Percentiles rank a stretch among this genome's conserved stretches.
These are phyloP conservation scores for Dactylellina leptospora DNA, from an alignment of 2,329 filamentous ascomycete genomes.

Conservation along the genomic window DNA sequence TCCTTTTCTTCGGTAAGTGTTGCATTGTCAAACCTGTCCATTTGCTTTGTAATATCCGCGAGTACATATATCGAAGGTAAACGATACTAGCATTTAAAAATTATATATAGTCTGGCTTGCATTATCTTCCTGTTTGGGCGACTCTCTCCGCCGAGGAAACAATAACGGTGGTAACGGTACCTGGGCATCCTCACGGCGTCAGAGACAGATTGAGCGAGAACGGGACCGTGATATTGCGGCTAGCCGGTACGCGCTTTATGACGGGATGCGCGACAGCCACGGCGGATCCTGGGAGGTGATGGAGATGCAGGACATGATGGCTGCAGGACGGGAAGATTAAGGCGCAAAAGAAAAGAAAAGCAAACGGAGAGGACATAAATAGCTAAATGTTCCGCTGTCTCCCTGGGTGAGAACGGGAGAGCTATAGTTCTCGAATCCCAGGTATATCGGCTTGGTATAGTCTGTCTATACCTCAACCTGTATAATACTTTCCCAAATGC, in stretches of 20 bases:
- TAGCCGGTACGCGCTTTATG: constrained; percentile 57
- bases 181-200: constrained; percentile 54
- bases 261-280: constrained; percentile 58
- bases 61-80: no score
- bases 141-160: constrained; percentile 57
- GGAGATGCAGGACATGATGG: constrained; percentile 56
- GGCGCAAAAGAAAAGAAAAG: not conserved
- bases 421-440: no score
- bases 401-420: no score
- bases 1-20: constrained; percentile 57
- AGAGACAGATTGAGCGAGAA: constrained; percentile 42
- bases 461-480: no score
- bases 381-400: no score
- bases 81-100: no score
- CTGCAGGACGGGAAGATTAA: constrained; percentile 53
- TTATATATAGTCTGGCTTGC: constrained; percentile 59
- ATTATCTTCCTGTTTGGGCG: constrained; percentile 59
- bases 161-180: constrained; percentile 2
- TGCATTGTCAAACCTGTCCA: no score
- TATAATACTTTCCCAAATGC: no score
- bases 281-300: constrained; percentile 58
- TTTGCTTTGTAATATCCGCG: no score
- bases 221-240: constrained; percentile 36
- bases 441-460: no score
- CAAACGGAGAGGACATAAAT: not conserved